These are phyloP conservation scores for Cytidiella melzeri DNA, from an alignment of 768 basidiomycete species.

Conservation along the genomic window DNA sequence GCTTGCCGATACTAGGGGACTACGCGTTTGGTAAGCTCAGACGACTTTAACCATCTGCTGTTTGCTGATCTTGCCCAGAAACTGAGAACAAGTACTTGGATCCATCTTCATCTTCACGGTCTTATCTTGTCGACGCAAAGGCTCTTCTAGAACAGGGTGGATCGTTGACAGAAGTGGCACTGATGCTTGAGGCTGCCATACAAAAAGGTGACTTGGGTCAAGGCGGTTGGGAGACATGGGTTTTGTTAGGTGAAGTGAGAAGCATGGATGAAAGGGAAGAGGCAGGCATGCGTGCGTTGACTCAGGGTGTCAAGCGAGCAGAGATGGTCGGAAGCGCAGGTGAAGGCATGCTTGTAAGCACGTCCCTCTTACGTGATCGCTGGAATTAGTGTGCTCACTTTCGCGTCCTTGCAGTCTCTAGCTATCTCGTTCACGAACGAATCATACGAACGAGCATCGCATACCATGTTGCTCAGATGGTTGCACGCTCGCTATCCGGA, in stretches of 20 bases:
- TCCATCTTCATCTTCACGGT: slow-evolving; percentile 40
- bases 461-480: slow-evolving; percentile 84
- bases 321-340: slow-evolving; percentile 59
- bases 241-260: slow-evolving; percentile 82
- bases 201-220: slow-evolving; percentile 75
- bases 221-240: slow-evolving; percentile 87
- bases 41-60: not conserved
- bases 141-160: slow-evolving; percentile 72
- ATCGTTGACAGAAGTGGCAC: slow-evolving; percentile 79
- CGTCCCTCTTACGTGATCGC: not conserved
- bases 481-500: slow-evolving; percentile 60
- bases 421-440: slow-evolving; percentile 98
- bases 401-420: slow-evolving; percentile 54
- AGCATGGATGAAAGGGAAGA: slow-evolving; percentile 89
- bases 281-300: slow-evolving; percentile 71
- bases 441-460: slow-evolving; percentile 79
- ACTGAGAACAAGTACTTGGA: slow-evolving; percentile 65
- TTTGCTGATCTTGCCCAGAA: slow-evolving; percentile 40
- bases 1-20: slow-evolving; percentile 63
- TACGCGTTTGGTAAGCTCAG: slow-evolving; percentile 70
- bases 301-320: slow-evolving; percentile 63
- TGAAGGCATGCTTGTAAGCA: slow-evolving; percentile 67
- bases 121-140: slow-evolving; percentile 66
- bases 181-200: slow-evolving; percentile 88
- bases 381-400: slow-evolving; percentile 6